Base-by-base conservation (phyloP, 306 rosid species). In the Albizia julibrissin region DNA sequence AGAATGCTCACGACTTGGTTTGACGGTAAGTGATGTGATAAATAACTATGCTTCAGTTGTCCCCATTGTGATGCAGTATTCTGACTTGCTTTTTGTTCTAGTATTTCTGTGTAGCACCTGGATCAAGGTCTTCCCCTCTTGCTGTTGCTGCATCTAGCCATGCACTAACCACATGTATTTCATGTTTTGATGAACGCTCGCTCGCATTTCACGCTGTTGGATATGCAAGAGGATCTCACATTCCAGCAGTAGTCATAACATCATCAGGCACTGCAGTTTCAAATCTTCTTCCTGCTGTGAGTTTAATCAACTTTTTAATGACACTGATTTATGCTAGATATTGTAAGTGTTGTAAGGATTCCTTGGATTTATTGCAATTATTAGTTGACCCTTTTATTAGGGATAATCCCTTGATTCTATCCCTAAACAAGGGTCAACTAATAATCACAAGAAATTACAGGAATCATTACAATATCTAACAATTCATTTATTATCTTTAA, bases 231-330 rank as follows among this genome's bases (percentile, higher is more conserved):
- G 99, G 99, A 81, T 95, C 93, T 86, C 91, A 82, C 85, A 86
- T 82, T 70, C 98, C 99, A 59, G 99, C 99, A 19, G 97, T 93
- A 50, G 88, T 95, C 84, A 89, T 95, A 87, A 91, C 99, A 29
- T 90, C 99, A 78, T 95, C 99, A 19, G 99, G 99, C 84, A 93
- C 99, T 78, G 99, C 99, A 43, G 98, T 90, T 89, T 95, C 99
- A 74, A 95, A 95, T 87, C 98, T 95, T 84, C 89, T 90, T 84
- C 99, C 99, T 26, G 99, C 99, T 76, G 99, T 95, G 85, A 90
- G 99, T 93, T 83, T 79, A 59, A 64, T 46, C 54, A 79, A 8
- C 29, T 65, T 34, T 47, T 69, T 19, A 29, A 65, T 50, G 64
- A 43, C 44, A 16, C 54, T 69, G 27, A 56, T 70, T 54, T 10